Evolutionary conservation across 2,329 filamentous ascomycete genomes (phyloP).

Genomic region (Monosporascus sp.): DNA sequence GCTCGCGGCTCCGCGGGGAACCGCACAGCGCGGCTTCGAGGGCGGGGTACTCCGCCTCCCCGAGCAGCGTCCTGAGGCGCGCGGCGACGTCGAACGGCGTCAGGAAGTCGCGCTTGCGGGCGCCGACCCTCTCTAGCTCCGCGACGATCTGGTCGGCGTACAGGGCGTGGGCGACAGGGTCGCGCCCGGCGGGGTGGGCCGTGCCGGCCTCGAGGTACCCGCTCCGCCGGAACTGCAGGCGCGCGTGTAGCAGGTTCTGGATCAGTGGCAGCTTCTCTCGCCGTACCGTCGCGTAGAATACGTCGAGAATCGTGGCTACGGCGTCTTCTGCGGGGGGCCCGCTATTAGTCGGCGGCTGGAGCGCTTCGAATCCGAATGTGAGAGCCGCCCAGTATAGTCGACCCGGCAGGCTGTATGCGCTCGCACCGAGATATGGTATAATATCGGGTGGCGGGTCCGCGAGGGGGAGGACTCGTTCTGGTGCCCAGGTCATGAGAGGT

Average conservation of each 20-base stretch:
- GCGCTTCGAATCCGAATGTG: slow-evolving; percentile 10
- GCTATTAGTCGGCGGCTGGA: slow-evolving; percentile 5
- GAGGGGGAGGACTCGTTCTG: slow-evolving; percentile 7
- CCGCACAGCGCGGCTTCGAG: slow-evolving; percentile 10
- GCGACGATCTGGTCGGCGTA: slow-evolving; percentile 1
- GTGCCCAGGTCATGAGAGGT: background rate
- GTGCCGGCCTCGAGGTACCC: slow-evolving; percentile 2
- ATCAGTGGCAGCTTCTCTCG: slow-evolving; percentile 4
- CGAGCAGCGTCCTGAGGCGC: slow-evolving; percentile 6
- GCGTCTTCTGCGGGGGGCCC: slow-evolving; percentile 8
- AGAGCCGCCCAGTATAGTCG: slow-evolving; percentile 12
- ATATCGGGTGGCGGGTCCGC: slow-evolving; percentile 10
- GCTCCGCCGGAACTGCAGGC: slow-evolving; percentile 8
- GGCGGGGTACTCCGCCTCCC: slow-evolving; percentile 6
- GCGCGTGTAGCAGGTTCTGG: slow-evolving; percentile 9
- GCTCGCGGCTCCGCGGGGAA: slow-evolving; percentile 3
- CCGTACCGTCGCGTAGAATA: slow-evolving; percentile 6
- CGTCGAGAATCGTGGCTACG: slow-evolving; percentile 1
- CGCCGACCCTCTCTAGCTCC: slow-evolving; percentile 1
- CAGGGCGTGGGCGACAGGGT: slow-evolving; percentile 1
- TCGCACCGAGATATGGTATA: slow-evolving; percentile 9
- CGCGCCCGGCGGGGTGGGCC: background rate
- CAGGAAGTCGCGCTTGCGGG: slow-evolving; percentile 7
- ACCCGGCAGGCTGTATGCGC: slow-evolving; percentile 10
- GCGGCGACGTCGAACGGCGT: slow-evolving; percentile 6